Evolutionary conservation across 768 basidiomycete genomes (phyloP).

Genomic region (Mycena leptocephala): DNA sequence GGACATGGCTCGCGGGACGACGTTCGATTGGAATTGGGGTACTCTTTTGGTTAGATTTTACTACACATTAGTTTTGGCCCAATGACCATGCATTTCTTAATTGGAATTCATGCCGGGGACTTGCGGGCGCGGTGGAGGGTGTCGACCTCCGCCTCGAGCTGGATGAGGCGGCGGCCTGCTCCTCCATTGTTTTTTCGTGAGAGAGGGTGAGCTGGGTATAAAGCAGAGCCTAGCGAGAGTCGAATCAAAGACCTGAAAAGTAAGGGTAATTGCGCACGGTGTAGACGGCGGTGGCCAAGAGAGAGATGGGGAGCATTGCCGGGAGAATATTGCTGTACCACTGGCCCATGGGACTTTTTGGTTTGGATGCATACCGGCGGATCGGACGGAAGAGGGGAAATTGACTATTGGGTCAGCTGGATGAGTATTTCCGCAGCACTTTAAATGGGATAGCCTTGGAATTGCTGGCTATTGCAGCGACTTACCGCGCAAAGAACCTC

Average conservation of each 20-base stretch:
- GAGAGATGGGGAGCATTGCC: conserved; percentile 83
- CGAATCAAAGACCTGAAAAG: not conserved
- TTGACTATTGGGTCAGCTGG: conserved; percentile 37
- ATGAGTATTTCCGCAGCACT: not conserved
- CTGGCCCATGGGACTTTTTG: conserved; percentile 68
- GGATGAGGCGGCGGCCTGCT: conserved; percentile 69
- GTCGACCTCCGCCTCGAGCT: conserved; percentile 75
- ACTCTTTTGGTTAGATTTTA: conserved; percentile 32
- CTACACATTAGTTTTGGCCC: conserved; percentile 15
- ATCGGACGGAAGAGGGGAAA: too few species aligned
- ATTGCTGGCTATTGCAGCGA: not conserved
- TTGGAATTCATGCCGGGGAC: not conserved
- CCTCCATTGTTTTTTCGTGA: conserved; percentile 81
- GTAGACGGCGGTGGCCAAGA: conserved; percentile 87
- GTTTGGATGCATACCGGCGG: conserved; percentile 15
- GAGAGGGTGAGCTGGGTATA: conserved; percentile 74
- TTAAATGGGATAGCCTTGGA: not conserved
- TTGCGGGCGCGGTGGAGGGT: conserved; percentile 42
- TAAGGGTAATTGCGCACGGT: conserved; percentile 62
- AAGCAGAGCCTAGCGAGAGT: conserved; percentile 70
- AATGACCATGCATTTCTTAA: conserved; percentile 28
- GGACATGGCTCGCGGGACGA: conserved; percentile 18
- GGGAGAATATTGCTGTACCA: conserved; percentile 83
- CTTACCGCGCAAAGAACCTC: not conserved
- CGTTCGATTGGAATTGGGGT: conserved; percentile 11